Conservation (phyloP, 352 stramenopile species). For the Phytophthora cajani region DNA sequence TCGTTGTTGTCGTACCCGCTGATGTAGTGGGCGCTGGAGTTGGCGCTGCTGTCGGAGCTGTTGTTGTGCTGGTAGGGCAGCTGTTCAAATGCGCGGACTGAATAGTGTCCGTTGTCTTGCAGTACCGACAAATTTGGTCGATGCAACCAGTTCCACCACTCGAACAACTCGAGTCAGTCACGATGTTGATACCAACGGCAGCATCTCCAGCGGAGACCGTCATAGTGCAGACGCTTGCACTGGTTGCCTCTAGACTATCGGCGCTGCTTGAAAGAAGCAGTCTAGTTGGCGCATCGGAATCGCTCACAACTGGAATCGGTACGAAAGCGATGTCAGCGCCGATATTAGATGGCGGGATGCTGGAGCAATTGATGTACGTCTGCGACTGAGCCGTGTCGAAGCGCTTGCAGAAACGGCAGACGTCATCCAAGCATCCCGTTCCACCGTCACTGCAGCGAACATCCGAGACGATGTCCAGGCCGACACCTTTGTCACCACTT, state of each 20-base stretch:
- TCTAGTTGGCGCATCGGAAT: slow-evolving; percentile 12
- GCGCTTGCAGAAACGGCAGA: slow-evolving; percentile 43
- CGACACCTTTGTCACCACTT: slow-evolving; percentile 38
- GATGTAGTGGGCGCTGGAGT: neutral
- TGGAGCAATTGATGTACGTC: slow-evolving; percentile 32
- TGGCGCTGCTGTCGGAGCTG: neutral
- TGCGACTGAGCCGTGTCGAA: slow-evolving; percentile 47
- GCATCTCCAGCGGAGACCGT: slow-evolving; percentile 21
- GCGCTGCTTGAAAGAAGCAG: slow-evolving; percentile 7
- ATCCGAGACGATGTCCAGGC: slow-evolving; percentile 49
- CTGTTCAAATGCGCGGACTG: slow-evolving; percentile 14
- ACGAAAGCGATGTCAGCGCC: slow-evolving; percentile 40
- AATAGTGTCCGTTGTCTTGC: neutral
- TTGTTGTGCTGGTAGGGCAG: slow-evolving; percentile 11
- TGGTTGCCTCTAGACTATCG: neutral
- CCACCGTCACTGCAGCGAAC: slow-evolving; percentile 44
- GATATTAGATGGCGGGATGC: slow-evolving; percentile 21
- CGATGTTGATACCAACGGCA: slow-evolving; percentile 37
- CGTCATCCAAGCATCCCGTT: slow-evolving; percentile 38
- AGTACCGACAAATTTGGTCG: neutral
- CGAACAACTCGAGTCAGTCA: slow-evolving; percentile 24
- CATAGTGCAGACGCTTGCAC: slow-evolving; percentile 17
- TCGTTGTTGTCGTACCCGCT: neutral
- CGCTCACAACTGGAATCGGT: slow-evolving; percentile 30
- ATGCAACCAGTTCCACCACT: slow-evolving; percentile 26